Evolutionary conservation across 2,329 filamentous ascomycete genomes (phyloP).

Genomic region (Lomentospora prolificans): DNA sequence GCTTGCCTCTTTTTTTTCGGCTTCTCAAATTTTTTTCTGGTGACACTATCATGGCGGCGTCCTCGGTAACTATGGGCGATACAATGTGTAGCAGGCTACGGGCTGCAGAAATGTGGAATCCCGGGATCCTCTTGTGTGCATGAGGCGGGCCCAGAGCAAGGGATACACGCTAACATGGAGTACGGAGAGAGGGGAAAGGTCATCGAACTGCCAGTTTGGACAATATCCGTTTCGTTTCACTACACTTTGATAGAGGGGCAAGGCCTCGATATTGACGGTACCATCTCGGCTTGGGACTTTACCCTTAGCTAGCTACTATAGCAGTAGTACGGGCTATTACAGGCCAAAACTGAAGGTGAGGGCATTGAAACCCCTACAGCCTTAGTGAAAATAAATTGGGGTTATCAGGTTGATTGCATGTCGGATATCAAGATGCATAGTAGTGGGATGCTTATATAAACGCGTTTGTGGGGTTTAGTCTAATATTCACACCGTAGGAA

Average conservation of each 20-base stretch:
- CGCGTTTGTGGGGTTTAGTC: not conserved
- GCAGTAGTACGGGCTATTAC: no score
- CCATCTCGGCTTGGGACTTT: not conserved
- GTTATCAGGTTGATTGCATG: not conserved
- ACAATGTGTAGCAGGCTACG: not conserved
- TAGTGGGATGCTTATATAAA: not conserved
- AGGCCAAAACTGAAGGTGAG: no score
- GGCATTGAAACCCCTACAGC: no score
- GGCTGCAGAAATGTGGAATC: not conserved
- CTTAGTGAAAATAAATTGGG: no score
- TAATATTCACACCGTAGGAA: not conserved
- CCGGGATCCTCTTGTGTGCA: not conserved
- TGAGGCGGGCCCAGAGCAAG: not conserved
- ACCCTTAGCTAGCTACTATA: not conserved
- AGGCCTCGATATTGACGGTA: not conserved
- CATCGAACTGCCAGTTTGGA: not conserved
- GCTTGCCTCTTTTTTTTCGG: not conserved
- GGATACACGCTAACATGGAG: not conserved
- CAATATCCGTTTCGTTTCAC: not conserved
- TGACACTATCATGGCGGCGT: not conserved
- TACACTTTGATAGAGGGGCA: conserved; percentile 1
- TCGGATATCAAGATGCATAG: not conserved
- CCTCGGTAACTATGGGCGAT: not conserved
- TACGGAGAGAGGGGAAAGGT: not conserved
- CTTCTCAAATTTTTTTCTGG: not conserved